Evolutionary conservation across 2,329 filamentous ascomycete species (phyloP).

Genomic region (Paraphaeosphaeria minitans): DNA sequence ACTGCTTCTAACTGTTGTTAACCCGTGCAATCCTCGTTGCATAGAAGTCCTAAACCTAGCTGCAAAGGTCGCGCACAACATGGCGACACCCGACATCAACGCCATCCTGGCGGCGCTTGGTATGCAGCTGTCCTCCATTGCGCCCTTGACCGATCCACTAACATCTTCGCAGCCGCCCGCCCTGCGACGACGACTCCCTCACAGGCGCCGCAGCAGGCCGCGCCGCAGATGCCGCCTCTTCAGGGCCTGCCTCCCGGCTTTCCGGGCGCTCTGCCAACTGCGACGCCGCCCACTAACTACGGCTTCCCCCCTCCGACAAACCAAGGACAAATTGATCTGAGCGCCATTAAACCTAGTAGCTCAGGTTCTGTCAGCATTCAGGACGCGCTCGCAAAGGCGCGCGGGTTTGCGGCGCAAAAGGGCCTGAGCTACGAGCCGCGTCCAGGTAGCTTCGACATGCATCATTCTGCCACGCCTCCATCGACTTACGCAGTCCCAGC

Average conservation of each 20-base stretch:
- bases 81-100: slow-evolving; percentile 43
- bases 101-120: slow-evolving; percentile 47
- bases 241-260: slow-evolving; percentile 52
- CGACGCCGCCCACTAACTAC: slow-evolving; percentile 53
- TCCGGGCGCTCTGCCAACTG: slow-evolving; percentile 48
- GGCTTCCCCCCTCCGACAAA: slow-evolving; percentile 69
- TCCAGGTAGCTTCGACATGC: slow-evolving; percentile 51
- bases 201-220: slow-evolving; percentile 51
- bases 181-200: slow-evolving; percentile 55
- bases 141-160: slow-evolving; percentile 15
- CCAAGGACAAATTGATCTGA: slow-evolving; percentile 80
- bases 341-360: slow-evolving; percentile 76
- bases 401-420: slow-evolving; percentile 79
- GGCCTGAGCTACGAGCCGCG: slow-evolving; percentile 63
- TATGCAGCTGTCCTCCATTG: slow-evolving; percentile 23
- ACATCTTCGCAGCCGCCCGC: slow-evolving; percentile 50
- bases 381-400: slow-evolving; percentile 83
- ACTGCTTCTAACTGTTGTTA: background rate
- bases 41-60: background rate
- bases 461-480: slow-evolving; percentile 29
- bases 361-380: slow-evolving; percentile 83
- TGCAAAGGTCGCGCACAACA: slow-evolving; percentile 24
- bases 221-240: slow-evolving; percentile 50
- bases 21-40: background rate
- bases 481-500: slow-evolving; percentile 43